Conservation (phyloP, 495 filamentous ascomycete genomes). For the Bacidia gigantensis region DNA sequence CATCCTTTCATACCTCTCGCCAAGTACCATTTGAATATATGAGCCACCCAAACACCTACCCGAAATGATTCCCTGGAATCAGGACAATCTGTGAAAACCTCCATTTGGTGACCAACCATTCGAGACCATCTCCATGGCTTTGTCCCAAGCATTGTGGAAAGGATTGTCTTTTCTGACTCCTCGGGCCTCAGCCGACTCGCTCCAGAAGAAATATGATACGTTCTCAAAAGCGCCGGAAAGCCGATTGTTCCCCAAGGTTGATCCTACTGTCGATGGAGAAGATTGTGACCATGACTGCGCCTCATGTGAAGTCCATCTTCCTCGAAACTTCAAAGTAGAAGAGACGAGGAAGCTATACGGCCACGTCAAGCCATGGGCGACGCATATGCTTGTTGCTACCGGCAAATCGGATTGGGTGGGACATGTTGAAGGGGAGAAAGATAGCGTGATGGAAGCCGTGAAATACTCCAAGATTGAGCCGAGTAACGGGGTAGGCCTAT, state of each 20-base stretch:
- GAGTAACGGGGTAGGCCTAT: constrained; percentile 55
- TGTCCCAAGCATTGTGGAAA: background rate
- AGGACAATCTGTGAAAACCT: no score
- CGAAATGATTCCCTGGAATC: no score
- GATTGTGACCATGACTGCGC: constrained; percentile 84
- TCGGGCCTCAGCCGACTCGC: background rate
- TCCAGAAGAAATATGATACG: background rate
- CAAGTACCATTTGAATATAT: no score
- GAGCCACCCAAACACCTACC: no score
- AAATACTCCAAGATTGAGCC: constrained; percentile 44
- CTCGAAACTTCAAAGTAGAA: constrained; percentile 62
- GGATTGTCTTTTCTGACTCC: background rate
- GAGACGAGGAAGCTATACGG: constrained; percentile 72
- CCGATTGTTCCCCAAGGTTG: constrained; percentile 36
- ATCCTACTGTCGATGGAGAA: constrained; percentile 62
- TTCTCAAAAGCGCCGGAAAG: constrained; percentile 20
- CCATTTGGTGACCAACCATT: no score
- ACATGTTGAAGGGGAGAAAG: constrained; percentile 79
- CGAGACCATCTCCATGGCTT: background rate
- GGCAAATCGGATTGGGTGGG: constrained; percentile 91
- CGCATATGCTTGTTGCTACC: constrained; percentile 83
- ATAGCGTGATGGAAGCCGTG: constrained; percentile 91
- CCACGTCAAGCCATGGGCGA: constrained; percentile 74
- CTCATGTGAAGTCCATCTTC: constrained; percentile 66
- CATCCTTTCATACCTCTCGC: no score